A percentile compares a stretch with the other conserved stretches of the same genome.
Evolutionary conservation across 352 stramenopile species (phyloP).

Genomic region (Phytopythium litorale): DNA sequence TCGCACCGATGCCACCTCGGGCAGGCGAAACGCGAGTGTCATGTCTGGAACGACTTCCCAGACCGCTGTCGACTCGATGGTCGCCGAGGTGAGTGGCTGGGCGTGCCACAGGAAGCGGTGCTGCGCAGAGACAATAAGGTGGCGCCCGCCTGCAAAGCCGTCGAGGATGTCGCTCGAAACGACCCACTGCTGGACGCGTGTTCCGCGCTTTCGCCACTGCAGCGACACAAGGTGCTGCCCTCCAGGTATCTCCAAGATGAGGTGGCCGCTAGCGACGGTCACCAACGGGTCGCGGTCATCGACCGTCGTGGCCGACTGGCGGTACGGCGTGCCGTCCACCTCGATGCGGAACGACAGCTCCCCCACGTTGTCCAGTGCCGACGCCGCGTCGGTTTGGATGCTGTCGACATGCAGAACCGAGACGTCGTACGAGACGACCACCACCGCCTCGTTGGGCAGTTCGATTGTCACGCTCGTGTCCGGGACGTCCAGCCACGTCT

Average conservation of each 20-base stretch:
- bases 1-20: conserved; percentile 38
- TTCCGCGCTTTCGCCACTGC: conserved; percentile 69
- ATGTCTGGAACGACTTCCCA: conserved; percentile 64
- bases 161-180: conserved; percentile 59
- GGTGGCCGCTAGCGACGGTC: conserved; percentile 47
- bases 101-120: conserved; percentile 66
- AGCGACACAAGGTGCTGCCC: conserved; percentile 48
- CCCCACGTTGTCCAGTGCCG: conserved; percentile 20
- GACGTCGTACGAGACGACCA: conserved; percentile 70
- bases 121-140: conserved; percentile 57
- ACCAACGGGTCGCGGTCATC: conserved; percentile 57
- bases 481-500: conserved; percentile 54
- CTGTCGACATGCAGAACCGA: conserved; percentile 43
- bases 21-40: conserved; percentile 41
- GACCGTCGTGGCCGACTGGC: conserved; percentile 60
- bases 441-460: conserved; percentile 50
- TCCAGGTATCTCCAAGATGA: conserved; percentile 46
- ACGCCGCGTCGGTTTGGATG: conserved; percentile 4
- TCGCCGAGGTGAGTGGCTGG: conserved; percentile 41
- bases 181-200: conserved; percentile 43
- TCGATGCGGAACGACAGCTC: conserved; percentile 62
- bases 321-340: conserved; percentile 51
- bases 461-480: conserved; percentile 47
- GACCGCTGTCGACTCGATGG: conserved; percentile 35
- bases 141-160: conserved; percentile 61